Evolutionary conservation across 495 filamentous ascomycete genomes (phyloP).

Genomic region (Aspergillus diversus): DNA sequence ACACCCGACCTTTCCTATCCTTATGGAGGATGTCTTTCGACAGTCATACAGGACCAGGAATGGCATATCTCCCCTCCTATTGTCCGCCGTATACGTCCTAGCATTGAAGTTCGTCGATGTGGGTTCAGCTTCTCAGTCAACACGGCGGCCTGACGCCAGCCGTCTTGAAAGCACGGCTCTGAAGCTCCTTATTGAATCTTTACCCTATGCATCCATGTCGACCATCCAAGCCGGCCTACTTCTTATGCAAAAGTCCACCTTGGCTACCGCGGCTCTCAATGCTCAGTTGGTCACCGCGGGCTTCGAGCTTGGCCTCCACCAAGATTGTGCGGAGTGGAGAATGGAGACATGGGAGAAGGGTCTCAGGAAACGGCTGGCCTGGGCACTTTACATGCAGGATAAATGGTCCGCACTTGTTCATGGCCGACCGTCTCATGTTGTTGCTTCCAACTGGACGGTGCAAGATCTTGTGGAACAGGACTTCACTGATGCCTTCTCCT

Average conservation of each 20-base stretch:
- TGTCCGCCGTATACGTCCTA: slow-evolving; percentile 88
- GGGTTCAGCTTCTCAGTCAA: slow-evolving; percentile 64
- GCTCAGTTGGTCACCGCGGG: slow-evolving; percentile 68
- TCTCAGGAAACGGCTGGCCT: slow-evolving; percentile 60
- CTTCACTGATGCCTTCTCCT: slow-evolving; percentile 45
- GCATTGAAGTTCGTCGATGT: slow-evolving; percentile 89
- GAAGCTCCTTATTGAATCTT: slow-evolving; percentile 71
- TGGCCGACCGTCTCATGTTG: slow-evolving; percentile 59
- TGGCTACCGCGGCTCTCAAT: slow-evolving; percentile 84
- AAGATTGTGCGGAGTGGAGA: slow-evolving; percentile 59
- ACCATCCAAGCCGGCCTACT: slow-evolving; percentile 91
- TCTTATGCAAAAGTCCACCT: slow-evolving; percentile 83
- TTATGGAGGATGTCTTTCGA: slow-evolving; percentile 84
- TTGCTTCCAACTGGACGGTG: slow-evolving; percentile 60
- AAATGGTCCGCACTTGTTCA: slow-evolving; percentile 62
- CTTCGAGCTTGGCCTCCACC: slow-evolving; percentile 60
- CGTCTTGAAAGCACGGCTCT: slow-evolving; percentile 79
- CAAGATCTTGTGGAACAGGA: slow-evolving; percentile 56
- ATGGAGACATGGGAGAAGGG: slow-evolving; percentile 58
- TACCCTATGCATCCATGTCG: slow-evolving; percentile 86
- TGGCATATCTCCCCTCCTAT: slow-evolving; percentile 78
- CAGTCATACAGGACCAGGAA: slow-evolving; percentile 80
- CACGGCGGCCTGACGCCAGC: slow-evolving; percentile 71
- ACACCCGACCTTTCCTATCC: slow-evolving; percentile 88
- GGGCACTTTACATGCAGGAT: slow-evolving; percentile 64